Evolutionary conservation across 2,329 filamentous ascomycete genomes (phyloP).

Genomic region (Phaeophleospora eucalypticola): DNA sequence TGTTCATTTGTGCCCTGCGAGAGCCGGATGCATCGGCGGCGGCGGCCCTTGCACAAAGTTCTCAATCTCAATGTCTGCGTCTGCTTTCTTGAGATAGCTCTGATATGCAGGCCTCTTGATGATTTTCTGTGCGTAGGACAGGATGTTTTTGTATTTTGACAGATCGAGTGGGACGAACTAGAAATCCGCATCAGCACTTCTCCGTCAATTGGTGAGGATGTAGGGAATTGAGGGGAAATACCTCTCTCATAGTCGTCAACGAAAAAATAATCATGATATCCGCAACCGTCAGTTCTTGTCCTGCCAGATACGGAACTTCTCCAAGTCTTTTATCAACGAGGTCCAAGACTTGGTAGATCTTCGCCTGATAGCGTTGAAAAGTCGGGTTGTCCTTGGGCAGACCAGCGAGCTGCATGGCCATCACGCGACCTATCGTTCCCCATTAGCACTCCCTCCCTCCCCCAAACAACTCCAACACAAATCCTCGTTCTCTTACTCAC

Average conservation of each 20-base stretch:
- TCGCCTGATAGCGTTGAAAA: slow-evolving; percentile 31
- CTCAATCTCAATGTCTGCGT: slow-evolving; percentile 26
- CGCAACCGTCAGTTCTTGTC: slow-evolving; percentile 57
- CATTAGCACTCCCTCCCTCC: too few species aligned
- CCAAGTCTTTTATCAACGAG: slow-evolving; percentile 49
- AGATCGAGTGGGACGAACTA: slow-evolving; percentile 23
- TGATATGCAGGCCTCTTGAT: slow-evolving; percentile 27
- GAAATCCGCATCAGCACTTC: not conserved
- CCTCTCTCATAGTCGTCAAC: slow-evolving; percentile 56
- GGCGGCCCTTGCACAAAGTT: slow-evolving; percentile 22
- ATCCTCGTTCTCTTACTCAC: too few species aligned
- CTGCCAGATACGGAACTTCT: slow-evolving; percentile 54
- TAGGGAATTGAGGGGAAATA: not conserved
- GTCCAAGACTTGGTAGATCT: slow-evolving; percentile 39
- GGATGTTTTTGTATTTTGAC: slow-evolving; percentile 21
- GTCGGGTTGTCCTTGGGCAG: slow-evolving; percentile 29
- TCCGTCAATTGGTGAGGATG: too few species aligned
- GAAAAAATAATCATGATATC: slow-evolving; percentile 62
- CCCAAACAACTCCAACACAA: too few species aligned
- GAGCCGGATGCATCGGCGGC: slow-evolving; percentile 30
- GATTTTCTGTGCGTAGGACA: slow-evolving; percentile 30
- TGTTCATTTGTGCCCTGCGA: slow-evolving; percentile 9
- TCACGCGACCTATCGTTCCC: slow-evolving; percentile 23
- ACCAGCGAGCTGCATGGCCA: slow-evolving; percentile 27
- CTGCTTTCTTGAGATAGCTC: slow-evolving; percentile 32